Evolutionary conservation across 805 yeast genomes (phyloP).

Genomic region (Yarrowia phangngaensis): DNA sequence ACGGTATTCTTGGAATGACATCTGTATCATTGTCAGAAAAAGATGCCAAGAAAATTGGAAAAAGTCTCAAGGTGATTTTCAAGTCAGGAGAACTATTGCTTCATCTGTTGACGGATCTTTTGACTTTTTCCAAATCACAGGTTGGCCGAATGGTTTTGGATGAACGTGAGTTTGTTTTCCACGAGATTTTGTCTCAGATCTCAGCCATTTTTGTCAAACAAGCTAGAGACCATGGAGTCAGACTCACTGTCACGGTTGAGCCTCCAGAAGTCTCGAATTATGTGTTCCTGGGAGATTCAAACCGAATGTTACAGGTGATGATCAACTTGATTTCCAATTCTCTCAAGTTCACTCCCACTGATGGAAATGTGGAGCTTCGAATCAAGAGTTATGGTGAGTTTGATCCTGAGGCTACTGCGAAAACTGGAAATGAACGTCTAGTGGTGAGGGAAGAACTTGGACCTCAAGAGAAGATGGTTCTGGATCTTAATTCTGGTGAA

Average conservation of each 20-base stretch:
- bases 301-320: constrained; percentile 80
- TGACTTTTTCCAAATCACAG: constrained; percentile 85
- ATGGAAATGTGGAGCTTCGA: constrained; percentile 35
- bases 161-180: constrained; percentile 66
- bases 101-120: constrained; percentile 82
- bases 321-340: constrained; percentile 90
- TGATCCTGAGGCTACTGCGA: constrained; percentile 23
- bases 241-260: constrained; percentile 54
- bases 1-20: constrained; percentile 95
- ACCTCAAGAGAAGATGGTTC: constrained; percentile 16
- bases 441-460: constrained; percentile 7
- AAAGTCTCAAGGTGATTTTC: constrained; percentile 73
- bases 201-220: constrained; percentile 65
- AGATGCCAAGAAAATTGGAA: constrained; percentile 61
- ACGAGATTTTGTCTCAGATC: constrained; percentile 75
- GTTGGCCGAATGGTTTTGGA: constrained; percentile 79
- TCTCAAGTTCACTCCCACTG: constrained; percentile 79
- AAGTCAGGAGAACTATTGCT: constrained; percentile 83
- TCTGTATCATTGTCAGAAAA: constrained; percentile 85
- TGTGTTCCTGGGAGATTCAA: constrained; percentile 77
- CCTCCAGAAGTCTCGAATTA: constrained; percentile 53
- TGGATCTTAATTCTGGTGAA: constrained; percentile 9
- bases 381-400: constrained; percentile 25
- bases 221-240: constrained; percentile 60
- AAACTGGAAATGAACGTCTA: constrained; percentile 12